Base-by-base conservation (phyloP, 352 stramenopile species). In the Globisporangium takayamanum region DNA sequence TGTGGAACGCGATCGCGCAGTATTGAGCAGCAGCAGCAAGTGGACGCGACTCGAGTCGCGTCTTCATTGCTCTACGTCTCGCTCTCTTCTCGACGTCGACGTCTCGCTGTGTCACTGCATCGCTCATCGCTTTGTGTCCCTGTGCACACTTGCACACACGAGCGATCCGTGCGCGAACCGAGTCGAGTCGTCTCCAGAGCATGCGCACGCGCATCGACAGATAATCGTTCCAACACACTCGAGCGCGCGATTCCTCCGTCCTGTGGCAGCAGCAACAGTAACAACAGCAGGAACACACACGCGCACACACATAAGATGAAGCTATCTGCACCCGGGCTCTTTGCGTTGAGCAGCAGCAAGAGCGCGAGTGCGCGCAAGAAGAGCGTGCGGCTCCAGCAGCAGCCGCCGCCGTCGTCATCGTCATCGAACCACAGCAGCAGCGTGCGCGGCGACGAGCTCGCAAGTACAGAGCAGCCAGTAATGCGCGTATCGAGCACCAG, bases 401-500 rank as follows among this genome's bases (percentile, higher is more conserved):
- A 26, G 18, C n/a, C 7, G n/a, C 54, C 28, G 5, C 30, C 44
- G 22, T 25, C 22, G 28, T 25, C 6, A 20, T 25, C 12, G 45
- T 39, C 26, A 18, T 25, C 26, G 25, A 28, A 30, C 18, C 41
- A 46, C 14, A 16, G 18, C 6, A n/a, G 14, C 41, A 46, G 41
- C 41, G 41, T 7, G 15, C 41, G 41, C 26, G 12, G 11, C 41
- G 53, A 58, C n/a, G 55, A 60, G 45, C 45, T 52, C 28, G 33
- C 41, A 12, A 14, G 44, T 20, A 12, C 44, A 3, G 41, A 59
- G 6, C 53, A 59, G 12, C 14, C 53, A 36, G n/a, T 11, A 28
- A 20, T 41, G 55, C 55, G 55, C 26, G n/a, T 60, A 20, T 53
- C 55, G 30, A 59, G 54, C 36, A 59, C 54, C 5, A 59, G 53